Conservation (phyloP, 2,329 filamentous ascomycete species). For the Curvularia eragrostidis region DNA sequence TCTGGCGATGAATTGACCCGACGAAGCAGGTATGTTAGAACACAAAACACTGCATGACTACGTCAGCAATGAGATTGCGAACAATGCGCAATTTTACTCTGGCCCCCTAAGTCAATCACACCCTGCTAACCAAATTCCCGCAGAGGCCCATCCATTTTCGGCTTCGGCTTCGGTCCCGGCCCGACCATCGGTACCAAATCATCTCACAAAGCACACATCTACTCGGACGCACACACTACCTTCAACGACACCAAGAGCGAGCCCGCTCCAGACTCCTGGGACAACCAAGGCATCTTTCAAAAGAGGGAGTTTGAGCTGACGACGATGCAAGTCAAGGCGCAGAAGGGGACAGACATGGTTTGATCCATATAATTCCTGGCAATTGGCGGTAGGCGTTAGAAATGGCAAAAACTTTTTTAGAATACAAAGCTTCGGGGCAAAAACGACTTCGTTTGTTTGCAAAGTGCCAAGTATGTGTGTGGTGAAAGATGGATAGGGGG, state of each 20-base stretch:
- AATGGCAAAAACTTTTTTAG: background rate
- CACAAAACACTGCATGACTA: background rate
- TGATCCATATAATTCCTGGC: background rate
- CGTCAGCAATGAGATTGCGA: background rate
- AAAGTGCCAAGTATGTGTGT: background rate
- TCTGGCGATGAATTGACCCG: constrained; percentile 15
- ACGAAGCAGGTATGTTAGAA: constrained; percentile 25
- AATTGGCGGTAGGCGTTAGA: background rate
- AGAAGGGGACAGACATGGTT: constrained; percentile 12
- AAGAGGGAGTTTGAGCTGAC: constrained; percentile 36
- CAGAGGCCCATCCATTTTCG: constrained; percentile 13
- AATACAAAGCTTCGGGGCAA: constrained; percentile 14
- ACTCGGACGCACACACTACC: constrained; percentile 29
- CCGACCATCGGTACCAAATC: constrained; percentile 18
- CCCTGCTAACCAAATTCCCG: background rate
- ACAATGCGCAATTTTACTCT: background rate
- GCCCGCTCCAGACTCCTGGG: constrained; percentile 27
- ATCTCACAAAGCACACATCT: constrained; percentile 31
- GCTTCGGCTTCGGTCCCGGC: constrained; percentile 16
- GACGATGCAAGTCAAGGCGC: constrained; percentile 22
- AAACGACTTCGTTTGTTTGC: background rate
- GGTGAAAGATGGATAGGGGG: no score
- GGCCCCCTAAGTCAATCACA: no score
- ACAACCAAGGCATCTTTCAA: constrained; percentile 35
- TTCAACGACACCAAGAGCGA: constrained; percentile 25